Conservation (phyloP, 2,329 filamentous ascomycete species). For the Cladorrhinum sp. region DNA sequence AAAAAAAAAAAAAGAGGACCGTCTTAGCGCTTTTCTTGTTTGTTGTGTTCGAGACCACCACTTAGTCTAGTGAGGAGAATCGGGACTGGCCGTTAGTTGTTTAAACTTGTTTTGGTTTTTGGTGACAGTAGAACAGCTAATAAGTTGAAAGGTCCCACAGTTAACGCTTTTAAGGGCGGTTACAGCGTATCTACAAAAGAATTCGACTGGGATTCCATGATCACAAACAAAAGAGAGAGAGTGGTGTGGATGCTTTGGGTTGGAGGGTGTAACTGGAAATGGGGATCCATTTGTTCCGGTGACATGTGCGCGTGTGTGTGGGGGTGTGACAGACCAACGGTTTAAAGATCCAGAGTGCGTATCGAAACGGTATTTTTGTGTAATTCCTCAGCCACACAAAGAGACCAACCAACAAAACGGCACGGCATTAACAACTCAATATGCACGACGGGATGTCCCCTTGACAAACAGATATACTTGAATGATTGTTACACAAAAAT, state of each 20-base stretch:
- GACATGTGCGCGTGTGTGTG: neutral
- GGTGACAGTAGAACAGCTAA: too few relatives aligned
- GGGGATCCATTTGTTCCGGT: neutral
- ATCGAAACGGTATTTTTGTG: too few relatives aligned
- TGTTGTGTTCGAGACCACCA: neutral
- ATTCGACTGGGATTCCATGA: neutral
- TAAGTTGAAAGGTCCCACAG: neutral
- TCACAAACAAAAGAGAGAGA: neutral
- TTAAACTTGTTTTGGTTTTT: too few relatives aligned
- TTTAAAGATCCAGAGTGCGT: neutral
- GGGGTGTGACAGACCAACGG: neutral
- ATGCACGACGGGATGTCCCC: too few relatives aligned
- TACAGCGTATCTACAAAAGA: neutral
- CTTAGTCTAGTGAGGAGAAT: neutral
- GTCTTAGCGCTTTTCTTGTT: neutral
- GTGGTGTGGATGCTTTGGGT: neutral
- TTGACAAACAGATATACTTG: too few relatives aligned
- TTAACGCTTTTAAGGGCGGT: neutral
- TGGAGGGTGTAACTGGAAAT: neutral
- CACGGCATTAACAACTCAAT: too few relatives aligned
- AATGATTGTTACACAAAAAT: too few relatives aligned
- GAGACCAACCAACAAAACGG: neutral
- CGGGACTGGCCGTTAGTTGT: neutral
- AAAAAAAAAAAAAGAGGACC: too few relatives aligned
- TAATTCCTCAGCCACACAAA: neutral